Evolutionary conservation across 306 rosid species (phyloP).

Genomic region (Corylus americana): DNA sequence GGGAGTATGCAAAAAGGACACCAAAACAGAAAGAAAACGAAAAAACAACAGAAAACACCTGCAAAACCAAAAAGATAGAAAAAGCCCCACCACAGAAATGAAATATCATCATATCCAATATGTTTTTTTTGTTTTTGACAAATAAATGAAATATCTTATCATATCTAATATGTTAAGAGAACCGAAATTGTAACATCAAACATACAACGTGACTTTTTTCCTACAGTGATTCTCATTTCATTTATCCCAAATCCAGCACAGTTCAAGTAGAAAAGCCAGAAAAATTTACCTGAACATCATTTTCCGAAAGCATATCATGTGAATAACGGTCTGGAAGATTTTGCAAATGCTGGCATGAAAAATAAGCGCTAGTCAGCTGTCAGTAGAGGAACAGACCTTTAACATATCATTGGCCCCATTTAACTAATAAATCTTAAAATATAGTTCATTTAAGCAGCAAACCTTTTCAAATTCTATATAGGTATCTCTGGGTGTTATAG

Average conservation of each 20-base stretch:
- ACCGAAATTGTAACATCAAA: slow-evolving; percentile 3
- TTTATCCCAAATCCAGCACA: neutral
- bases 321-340: slow-evolving; percentile 64
- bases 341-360: slow-evolving; percentile 68
- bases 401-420: slow-evolving; percentile 1
- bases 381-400: neutral
- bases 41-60: too few species aligned
- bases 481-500: slow-evolving; percentile 76
- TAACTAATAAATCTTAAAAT: slow-evolving; percentile 14
- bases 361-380: slow-evolving; percentile 36
- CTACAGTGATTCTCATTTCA: neutral
- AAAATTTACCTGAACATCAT: slow-evolving; percentile 73
- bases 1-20: too few species aligned
- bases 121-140: too few species aligned
- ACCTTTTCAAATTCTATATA: slow-evolving; percentile 84
- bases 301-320: slow-evolving; percentile 75
- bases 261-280: neutral
- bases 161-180: neutral
- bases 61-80: too few species aligned
- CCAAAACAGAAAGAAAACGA: too few species aligned
- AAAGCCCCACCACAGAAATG: too few species aligned
- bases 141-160: neutral
- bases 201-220: neutral
- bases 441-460: slow-evolving; percentile 20
- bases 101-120: too few species aligned